Conservation (phyloP, 2,329 filamentous ascomycete species). For the Ophiostoma perfectum region DNA sequence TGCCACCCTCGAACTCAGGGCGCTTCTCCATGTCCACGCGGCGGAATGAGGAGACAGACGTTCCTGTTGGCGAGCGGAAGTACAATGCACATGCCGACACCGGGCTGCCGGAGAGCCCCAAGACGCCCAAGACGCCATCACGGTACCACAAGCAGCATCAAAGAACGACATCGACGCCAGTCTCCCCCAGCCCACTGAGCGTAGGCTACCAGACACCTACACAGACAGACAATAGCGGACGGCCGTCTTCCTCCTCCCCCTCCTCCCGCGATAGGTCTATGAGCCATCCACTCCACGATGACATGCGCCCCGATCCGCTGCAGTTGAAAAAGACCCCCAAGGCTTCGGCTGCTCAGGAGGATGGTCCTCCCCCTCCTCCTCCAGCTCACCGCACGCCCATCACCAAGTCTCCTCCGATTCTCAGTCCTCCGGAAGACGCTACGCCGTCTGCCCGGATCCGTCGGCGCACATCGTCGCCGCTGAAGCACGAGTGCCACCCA, state of each 20-base stretch:
- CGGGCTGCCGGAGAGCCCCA: conserved; percentile 1
- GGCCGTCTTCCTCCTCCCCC: too few relatives aligned
- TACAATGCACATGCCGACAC: conserved; percentile 17
- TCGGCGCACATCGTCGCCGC: conserved; percentile 78
- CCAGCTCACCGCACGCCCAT: conserved; percentile 47
- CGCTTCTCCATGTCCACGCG: conserved; percentile 24
- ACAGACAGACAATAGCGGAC: too few relatives aligned
- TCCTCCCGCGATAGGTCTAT: too few relatives aligned
- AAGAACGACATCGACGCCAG: conserved; percentile 27
- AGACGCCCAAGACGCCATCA: conserved; percentile 25
- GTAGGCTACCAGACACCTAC: too few relatives aligned
- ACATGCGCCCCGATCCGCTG: conserved; percentile 37
- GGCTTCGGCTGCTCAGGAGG: conserved; percentile 20
- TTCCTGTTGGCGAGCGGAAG: conserved; percentile 39
- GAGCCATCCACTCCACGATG: conserved; percentile 33
- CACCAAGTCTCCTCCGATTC: conserved; percentile 38
- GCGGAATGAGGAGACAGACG: conserved; percentile 29
- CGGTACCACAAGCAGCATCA: conserved; percentile 32
- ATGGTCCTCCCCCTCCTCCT: conserved; percentile 42
- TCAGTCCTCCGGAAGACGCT: conserved; percentile 45
- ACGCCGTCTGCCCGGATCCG: conserved; percentile 45
- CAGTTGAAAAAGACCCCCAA: conserved; percentile 33
- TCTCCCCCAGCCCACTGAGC: too few relatives aligned
- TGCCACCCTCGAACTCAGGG: conserved; percentile 27
- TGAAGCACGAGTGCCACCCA: conserved; percentile 95